A percentile compares a stretch with the other conserved stretches of the same genome.
Evolutionary conservation across 2,329 filamentous ascomycete species (phyloP).

Genomic region (Penicillium glabrum): DNA sequence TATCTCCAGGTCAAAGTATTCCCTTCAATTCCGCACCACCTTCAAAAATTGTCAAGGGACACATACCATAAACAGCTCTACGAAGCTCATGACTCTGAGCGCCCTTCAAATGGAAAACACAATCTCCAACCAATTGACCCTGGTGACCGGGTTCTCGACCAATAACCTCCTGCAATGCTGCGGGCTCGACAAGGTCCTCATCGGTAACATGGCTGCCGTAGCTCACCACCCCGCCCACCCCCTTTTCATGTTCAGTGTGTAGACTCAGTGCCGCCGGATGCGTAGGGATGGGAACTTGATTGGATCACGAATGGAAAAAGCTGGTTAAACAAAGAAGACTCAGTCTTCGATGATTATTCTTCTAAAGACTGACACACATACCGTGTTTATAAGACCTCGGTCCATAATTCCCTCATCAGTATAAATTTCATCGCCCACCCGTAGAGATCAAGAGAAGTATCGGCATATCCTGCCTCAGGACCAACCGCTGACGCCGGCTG

Average conservation of each 20-base stretch:
- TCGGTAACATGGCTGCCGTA: constrained; percentile 24
- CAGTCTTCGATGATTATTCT: no score
- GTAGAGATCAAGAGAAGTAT: no score
- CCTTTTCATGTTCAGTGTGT: constrained; percentile 30
- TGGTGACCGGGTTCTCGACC: constrained; percentile 34
- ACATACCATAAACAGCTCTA: constrained; percentile 29
- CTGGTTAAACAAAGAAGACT: no score
- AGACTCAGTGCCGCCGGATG: constrained; percentile 12
- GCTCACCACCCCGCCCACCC: constrained; percentile 25
- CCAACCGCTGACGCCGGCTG: no score
- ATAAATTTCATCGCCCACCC: no score
- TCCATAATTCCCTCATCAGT: no score
- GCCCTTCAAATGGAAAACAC: constrained; percentile 19
- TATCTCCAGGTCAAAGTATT: constrained; percentile 1
- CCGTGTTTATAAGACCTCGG: no score
- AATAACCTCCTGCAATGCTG: constrained; percentile 32
- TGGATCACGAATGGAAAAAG: no score
- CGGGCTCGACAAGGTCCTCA: constrained; percentile 31
- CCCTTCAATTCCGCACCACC: no score
- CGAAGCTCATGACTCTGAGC: constrained; percentile 23
- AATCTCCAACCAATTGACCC: constrained; percentile 31
- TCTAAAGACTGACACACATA: no score
- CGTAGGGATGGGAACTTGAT: neutral
- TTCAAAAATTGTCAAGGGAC: no score
- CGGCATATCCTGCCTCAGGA: no score